These are phyloP conservation scores for Zangia roseola DNA, from an alignment of 768 basidiomycete genomes.

Conservation along the genomic window DNA sequence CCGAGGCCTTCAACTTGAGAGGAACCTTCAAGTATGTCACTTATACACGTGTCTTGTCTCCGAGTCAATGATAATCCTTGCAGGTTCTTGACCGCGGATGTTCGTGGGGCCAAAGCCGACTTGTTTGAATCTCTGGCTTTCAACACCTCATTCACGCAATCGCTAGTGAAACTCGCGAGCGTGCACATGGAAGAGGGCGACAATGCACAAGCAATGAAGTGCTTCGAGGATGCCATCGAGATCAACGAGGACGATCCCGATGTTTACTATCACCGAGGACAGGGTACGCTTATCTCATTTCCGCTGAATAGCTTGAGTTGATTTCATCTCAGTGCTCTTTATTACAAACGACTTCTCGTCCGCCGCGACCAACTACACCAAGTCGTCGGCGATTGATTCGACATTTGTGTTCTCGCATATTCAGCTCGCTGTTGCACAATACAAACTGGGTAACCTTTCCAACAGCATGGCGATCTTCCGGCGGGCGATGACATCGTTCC, in stretches of 20 bases:
- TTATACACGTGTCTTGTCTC: not conserved
- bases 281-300: conserved; percentile 50
- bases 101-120: conserved; percentile 79
- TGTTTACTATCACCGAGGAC: conserved; percentile 98
- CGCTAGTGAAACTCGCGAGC: conserved; percentile 93
- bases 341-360: conserved; percentile 87
- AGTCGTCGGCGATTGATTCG: conserved; percentile 84
- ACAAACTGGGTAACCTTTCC: conserved; percentile 78
- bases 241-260: conserved; percentile 86
- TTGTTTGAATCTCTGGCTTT: conserved; percentile 74
- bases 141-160: conserved; percentile 73
- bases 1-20: conserved; percentile 88
- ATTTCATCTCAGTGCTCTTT: conserved; percentile 67
- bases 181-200: conserved; percentile 96
- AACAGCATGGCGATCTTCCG: conserved; percentile 92
- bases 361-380: conserved; percentile 88
- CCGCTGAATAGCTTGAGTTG: not conserved
- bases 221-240: conserved; percentile 86
- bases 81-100: conserved; percentile 88
- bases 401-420: conserved; percentile 96
- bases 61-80: not conserved
- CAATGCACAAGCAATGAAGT: conserved; percentile 77
- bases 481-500: conserved; percentile 80
- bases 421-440: conserved; percentile 94
- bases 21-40: conserved; percentile 88